Conservation (phyloP, 2,329 filamentous ascomycete species). For the Colletotrichum spaethianum region DNA sequence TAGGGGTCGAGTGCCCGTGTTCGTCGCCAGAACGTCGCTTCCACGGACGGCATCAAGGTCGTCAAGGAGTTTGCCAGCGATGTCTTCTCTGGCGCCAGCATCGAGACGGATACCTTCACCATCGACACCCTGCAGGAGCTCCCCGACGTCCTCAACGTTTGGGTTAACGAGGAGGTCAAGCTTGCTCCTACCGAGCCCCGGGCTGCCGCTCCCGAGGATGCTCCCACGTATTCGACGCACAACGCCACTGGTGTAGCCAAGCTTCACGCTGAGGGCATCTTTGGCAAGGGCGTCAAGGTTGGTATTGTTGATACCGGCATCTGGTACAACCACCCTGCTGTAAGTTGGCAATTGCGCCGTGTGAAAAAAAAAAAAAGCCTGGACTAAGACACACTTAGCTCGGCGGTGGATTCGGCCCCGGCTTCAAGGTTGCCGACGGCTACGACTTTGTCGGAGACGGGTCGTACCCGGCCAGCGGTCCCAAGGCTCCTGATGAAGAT, state of each 20-base stretch:
- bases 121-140: constrained; percentile 52
- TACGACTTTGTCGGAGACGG: constrained; percentile 47
- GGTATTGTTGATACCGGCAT: constrained; percentile 59
- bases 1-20: constrained; percentile 33
- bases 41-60: constrained; percentile 42
- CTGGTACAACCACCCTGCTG: constrained; percentile 56
- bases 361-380: too few species aligned
- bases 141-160: constrained; percentile 53
- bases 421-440: constrained; percentile 45
- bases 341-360: constrained; percentile 37
- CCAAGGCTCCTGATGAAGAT: constrained; percentile 51
- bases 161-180: constrained; percentile 47
- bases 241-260: constrained; percentile 56
- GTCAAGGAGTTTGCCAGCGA: constrained; percentile 47
- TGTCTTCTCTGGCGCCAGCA: constrained; percentile 49
- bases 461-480: constrained; percentile 19
- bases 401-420: constrained; percentile 37
- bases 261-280: constrained; percentile 54
- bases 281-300: constrained; percentile 55
- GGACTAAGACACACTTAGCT: constrained; percentile 19
- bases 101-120: constrained; percentile 47
- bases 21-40: constrained; percentile 43
- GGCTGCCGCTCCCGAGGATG: constrained; percentile 29
- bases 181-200: constrained; percentile 40
- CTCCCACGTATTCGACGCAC: constrained; percentile 50